Evolutionary conservation across 2,329 filamentous ascomycete genomes (phyloP).

Genomic region (Trichoderma sp.): DNA sequence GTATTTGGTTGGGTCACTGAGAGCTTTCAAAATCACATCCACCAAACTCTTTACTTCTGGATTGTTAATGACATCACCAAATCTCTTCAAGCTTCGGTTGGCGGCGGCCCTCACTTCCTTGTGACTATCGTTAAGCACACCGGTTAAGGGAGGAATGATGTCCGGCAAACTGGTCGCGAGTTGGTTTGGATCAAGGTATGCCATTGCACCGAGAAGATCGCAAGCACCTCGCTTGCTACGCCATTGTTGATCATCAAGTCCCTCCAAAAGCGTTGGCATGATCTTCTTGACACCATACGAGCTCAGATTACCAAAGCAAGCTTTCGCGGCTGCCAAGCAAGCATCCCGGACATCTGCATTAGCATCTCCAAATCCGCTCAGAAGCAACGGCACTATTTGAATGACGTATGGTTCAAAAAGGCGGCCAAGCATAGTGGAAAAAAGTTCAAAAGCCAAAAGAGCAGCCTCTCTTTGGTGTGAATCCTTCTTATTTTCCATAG

Average conservation of each 20-base stretch:
- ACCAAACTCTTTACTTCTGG: slow-evolving; percentile 94
- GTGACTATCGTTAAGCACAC: slow-evolving; percentile 94
- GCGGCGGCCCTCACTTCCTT: slow-evolving; percentile 92
- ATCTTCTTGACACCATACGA: slow-evolving; percentile 96
- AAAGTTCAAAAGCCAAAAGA: slow-evolving; percentile 84
- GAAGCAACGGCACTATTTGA: slow-evolving; percentile 86
- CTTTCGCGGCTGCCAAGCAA: slow-evolving; percentile 88
- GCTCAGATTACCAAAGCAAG: slow-evolving; percentile 88
- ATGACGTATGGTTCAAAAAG: slow-evolving; percentile 97
- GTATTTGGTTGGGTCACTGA: slow-evolving; percentile 96
- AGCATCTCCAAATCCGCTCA: slow-evolving; percentile 84
- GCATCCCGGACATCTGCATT: slow-evolving; percentile 89
- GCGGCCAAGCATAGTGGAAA: slow-evolving; percentile 81
- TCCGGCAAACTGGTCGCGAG: slow-evolving; percentile 88
- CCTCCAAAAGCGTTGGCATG: slow-evolving; percentile 83
- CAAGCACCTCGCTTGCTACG: slow-evolving; percentile 98
- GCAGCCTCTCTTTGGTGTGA: slow-evolving; percentile 83
- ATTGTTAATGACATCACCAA: slow-evolving; percentile 97
- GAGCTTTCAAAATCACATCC: slow-evolving; percentile 86
- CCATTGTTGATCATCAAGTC: slow-evolving; percentile 94
- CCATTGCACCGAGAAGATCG: slow-evolving; percentile 95
- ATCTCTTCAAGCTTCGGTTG: slow-evolving; percentile 94
- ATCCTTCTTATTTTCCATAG: slow-evolving; percentile 95
- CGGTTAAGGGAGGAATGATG: slow-evolving; percentile 93
- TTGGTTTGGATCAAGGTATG: slow-evolving; percentile 94